Base-by-base conservation (phyloP, 805 yeast species). In the Candida ascalaphidarum region DNA sequence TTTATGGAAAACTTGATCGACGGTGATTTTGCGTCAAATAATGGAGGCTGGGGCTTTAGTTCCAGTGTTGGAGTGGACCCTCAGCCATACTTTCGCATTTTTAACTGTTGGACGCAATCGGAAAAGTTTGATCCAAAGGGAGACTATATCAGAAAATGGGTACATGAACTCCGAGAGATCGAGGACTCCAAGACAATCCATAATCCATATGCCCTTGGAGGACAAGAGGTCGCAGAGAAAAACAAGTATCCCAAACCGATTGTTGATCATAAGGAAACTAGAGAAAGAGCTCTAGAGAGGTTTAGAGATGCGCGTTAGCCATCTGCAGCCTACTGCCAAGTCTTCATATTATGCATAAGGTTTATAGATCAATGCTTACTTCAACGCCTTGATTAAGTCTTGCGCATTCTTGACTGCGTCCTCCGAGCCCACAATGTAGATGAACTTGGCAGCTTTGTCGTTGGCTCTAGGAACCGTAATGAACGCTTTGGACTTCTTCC, bases 381-480 rank as follows among this genome's bases (percentile, higher is more conserved):
- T 6, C 18, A 17, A 17, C 18, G 18, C 18, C 8, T 6, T 7
- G 18, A 17, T 17, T 8, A 7, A 8, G 8, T 17, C 8, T 6
- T 6, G 37, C 8, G 67, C 68, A 18, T 30, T 31, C 17, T 43
- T 39, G 43, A 81, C 68, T 33, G 71, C 68, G 25, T 64, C 73
- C 35, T 61, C 64, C 17, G 70, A 57, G 37, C 92, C 94, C 41
- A 71, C 69, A 39, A 81, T 52, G 43, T 65, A 67, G 22, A 81
- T 62, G 35, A 71, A 70, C 33, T 77, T 67, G 37, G 63, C 58
- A 36, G 66, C 46, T 36, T 65, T 59, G 36, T 76, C 81, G 26
- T 51, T 52, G 25, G 58, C 57, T 52, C 74, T 73, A 40, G 92
- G 94, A 30, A 81, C 74, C 27, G 65, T 62, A 36, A 82, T 70